These are phyloP conservation scores for Clarireedia homoeocarpa DNA, from an alignment of 2,329 filamentous ascomycete species.

Conservation along the genomic window DNA sequence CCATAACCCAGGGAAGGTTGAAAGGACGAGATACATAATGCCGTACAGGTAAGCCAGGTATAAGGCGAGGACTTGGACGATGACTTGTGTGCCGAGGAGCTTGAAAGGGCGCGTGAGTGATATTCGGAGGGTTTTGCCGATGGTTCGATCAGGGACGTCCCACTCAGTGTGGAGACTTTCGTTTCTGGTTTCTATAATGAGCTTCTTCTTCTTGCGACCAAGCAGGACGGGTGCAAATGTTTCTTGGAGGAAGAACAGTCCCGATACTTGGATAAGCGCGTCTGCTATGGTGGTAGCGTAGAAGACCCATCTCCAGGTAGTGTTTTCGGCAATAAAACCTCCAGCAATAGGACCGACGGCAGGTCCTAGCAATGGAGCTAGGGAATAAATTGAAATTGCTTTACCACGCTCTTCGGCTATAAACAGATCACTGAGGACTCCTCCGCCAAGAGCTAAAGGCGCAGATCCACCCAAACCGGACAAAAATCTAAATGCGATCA, in stretches of 20 bases:
- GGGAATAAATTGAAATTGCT: constrained; percentile 31
- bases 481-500: constrained; percentile 40
- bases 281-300: constrained; percentile 41
- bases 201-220: constrained; percentile 33
- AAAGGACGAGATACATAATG: constrained; percentile 47
- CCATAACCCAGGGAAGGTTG: constrained; percentile 55
- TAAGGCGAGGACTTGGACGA: constrained; percentile 44
- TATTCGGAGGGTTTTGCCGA: constrained; percentile 31
- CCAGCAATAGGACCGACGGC: constrained; percentile 39
- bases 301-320: constrained; percentile 47
- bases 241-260: constrained; percentile 37
- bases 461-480: constrained; percentile 41
- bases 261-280: constrained; percentile 36
- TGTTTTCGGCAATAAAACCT: constrained; percentile 40
- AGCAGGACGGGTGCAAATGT: constrained; percentile 43
- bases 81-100: constrained; percentile 42
- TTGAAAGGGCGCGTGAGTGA: constrained; percentile 41
- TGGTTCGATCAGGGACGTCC: constrained; percentile 36
- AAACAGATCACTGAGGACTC: constrained; percentile 40
- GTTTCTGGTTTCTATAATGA: constrained; percentile 46
- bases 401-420: constrained; percentile 38
- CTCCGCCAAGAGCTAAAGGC: constrained; percentile 37
- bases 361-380: constrained; percentile 28
- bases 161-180: constrained; percentile 36
- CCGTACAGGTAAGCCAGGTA: constrained; percentile 47